These are phyloP conservation scores for Jaltomata sinuosa DNA, from an alignment of 257 asterid genomes.

Conservation along the genomic window DNA sequence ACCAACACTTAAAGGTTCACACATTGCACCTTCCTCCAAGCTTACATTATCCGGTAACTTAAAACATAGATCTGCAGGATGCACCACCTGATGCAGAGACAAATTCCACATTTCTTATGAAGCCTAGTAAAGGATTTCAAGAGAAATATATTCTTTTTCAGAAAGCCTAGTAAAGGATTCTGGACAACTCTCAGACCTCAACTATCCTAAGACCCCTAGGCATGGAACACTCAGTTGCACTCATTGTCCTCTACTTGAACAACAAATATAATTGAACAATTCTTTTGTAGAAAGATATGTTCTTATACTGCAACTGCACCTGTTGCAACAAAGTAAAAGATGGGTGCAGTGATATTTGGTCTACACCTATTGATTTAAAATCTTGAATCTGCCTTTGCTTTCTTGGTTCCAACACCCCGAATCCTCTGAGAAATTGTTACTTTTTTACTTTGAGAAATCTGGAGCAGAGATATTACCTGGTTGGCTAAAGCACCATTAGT, in stretches of 20 bases:
- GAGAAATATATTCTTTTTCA: not conserved
- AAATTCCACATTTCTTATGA: not conserved
- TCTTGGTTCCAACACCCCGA: not conserved
- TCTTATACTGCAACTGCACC: too few relatives aligned
- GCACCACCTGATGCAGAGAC: slow-evolving; percentile 21
- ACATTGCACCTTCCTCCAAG: slow-evolving; percentile 92
- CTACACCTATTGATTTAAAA: too few relatives aligned
- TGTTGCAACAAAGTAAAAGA: too few relatives aligned
- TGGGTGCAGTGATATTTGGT: too few relatives aligned
- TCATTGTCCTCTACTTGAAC: too few relatives aligned
- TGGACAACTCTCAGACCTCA: not conserved
- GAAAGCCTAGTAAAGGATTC: not conserved
- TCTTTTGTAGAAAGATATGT: too few relatives aligned
- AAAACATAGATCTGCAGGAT: slow-evolving; percentile 79
- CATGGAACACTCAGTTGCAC: too few relatives aligned
- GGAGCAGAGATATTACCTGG: slow-evolving; percentile 13
- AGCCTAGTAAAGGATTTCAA: not conserved
- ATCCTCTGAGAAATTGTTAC: not conserved
- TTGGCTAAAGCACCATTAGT: slow-evolving; percentile 34
- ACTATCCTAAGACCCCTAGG: too few relatives aligned
- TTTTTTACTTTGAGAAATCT: not conserved
- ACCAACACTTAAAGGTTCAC: slow-evolving; percentile 86
- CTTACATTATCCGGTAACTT: slow-evolving; percentile 73
- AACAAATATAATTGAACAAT: too few relatives aligned
- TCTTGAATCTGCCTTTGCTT: too few relatives aligned